Evolutionary conservation across 1,284 basidiomycete species (phyloP).

Genomic region (Wallemia ichthyophaga): DNA sequence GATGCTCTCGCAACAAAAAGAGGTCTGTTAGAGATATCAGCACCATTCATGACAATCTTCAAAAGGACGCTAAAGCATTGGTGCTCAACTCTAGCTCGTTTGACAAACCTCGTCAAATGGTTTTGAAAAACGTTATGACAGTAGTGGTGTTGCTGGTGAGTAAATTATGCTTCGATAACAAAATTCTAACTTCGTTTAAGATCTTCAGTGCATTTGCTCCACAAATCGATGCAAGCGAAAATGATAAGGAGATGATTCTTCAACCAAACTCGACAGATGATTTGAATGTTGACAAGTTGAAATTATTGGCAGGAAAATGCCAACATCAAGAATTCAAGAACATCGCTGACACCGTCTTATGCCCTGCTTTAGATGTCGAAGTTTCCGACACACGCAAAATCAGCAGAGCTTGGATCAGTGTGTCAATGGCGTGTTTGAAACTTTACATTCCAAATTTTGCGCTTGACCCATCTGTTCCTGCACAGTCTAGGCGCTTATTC

Average conservation of each 20-base stretch:
- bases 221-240: not conserved
- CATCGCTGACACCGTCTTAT: not conserved
- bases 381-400: not conserved
- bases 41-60: not conserved
- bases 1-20: not conserved
- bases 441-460: slow-evolving; percentile 65
- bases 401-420: slow-evolving; percentile 27
- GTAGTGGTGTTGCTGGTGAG: not conserved
- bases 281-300: not conserved
- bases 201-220: not conserved
- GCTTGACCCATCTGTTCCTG: slow-evolving; percentile 52
- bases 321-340: not conserved
- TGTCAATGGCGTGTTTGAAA: slow-evolving; percentile 29
- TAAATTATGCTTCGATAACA: not conserved
- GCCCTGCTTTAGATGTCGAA: not conserved
- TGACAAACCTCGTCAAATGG: not conserved
- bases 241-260: not conserved
- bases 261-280: not conserved
- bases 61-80: not conserved
- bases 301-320: not conserved
- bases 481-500: slow-evolving; percentile 25
- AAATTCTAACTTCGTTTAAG: not conserved
- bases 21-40: not conserved
- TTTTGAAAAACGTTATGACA: not conserved
- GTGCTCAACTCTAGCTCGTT: not conserved